Evolutionary conservation across 176 grass and related monocot genomes (phyloP).

Genomic region (Hordeum marinum): DNA sequence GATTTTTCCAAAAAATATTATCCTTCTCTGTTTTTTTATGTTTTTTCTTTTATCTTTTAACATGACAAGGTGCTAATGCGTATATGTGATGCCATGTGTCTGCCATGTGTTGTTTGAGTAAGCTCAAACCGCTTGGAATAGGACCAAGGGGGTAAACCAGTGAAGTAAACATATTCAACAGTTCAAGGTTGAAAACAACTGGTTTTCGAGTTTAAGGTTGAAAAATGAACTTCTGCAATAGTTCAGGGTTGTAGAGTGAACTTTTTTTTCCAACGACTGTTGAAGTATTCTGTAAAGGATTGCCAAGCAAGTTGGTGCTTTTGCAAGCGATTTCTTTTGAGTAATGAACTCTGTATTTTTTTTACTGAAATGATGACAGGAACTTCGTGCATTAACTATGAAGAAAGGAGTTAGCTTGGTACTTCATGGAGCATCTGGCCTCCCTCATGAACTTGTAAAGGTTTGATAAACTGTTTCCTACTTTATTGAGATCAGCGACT

Average conservation of each 20-base stretch:
- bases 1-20: neutral
- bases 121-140: neutral
- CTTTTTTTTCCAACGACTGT: neutral
- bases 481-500: neutral
- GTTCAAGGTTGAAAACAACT: neutral
- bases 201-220: neutral
- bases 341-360: neutral
- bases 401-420: slow-evolving; percentile 85
- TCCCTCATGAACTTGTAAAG: slow-evolving; percentile 61
- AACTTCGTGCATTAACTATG: slow-evolving; percentile 60
- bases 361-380: slow-evolving; percentile 35
- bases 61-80: neutral
- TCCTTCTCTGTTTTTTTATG: neutral
- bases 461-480: slow-evolving; percentile 29
- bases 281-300: neutral
- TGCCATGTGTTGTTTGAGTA: neutral
- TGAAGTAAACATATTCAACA: too few species aligned
- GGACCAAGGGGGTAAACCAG: too few species aligned
- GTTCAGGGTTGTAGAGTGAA: neutral
- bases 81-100: neutral
- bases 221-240: neutral
- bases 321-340: neutral
- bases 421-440: slow-evolving; percentile 94
- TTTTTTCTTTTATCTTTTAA: neutral
- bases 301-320: neutral